Base-by-base conservation (phyloP, 108 stramenopile species). In the Skeletonema grethae region DNA sequence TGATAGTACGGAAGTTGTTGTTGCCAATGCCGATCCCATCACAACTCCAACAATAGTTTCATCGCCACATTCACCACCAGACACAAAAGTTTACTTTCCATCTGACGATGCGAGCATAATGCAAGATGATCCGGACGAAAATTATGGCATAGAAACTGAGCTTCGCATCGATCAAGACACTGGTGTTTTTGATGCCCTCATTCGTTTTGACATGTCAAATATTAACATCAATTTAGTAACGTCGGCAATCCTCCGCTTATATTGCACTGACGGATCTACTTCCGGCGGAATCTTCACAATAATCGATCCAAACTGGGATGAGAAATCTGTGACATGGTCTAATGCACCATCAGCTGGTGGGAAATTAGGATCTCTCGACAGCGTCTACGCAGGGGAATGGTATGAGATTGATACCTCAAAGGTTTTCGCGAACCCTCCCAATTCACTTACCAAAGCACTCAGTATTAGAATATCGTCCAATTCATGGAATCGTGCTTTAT, bases 281-380 rank as follows among this genome's bases (percentile, higher is more conserved):
- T 57, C 67, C 28, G 79, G 79, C 29, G 79, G 79, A 16, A 65
- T 80, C 38, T 69, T 80, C 50, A 41, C 59, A 30, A 71, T 65
- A 11, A 36, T 64, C n/a, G 63, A 59, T 25, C 36, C 72, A 12
- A 38, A 43, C 29, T 80, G 79, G 79, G 61, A 66, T n/a, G 79
- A 80, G 31, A 34, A 73, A 38, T 59, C 79, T n/a, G 79, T 73
- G 30, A 80, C 79, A 58, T 80, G 79, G 79, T 65, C 57, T 25
- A 69, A 28, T 65, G 72, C 79, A 28, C 79, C 79, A 32, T 57
- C 30, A 15, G 41, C 68, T 53, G 69, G 38, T 64, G 66, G 43
- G 53, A 7, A 20, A 20, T 41, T 65, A 61, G 72, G 16, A 29
- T 70, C 32, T 55, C 41, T 80, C 28, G 79, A 57, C 41, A 25